phyloP scores from a whole-genome alignment of 1,284 basidiomycete species.

The Pterula multifida region DNA sequence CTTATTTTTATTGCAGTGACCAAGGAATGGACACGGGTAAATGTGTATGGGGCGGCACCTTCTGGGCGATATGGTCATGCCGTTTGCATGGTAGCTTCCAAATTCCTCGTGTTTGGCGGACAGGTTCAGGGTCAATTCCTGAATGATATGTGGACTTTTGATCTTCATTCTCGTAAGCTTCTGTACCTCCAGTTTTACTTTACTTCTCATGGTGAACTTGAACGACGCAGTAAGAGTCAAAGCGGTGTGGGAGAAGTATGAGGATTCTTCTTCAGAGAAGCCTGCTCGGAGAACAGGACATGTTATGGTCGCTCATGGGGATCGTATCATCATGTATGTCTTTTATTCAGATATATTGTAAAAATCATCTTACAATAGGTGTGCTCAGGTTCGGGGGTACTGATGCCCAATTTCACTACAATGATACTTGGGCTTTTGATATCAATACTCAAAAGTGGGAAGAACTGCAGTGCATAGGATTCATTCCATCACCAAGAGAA shows the following conservation, averaged over 20 bases:
- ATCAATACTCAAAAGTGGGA: conserved; percentile 76
- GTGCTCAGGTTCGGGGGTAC: conserved; percentile 93
- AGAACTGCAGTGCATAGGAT: conserved; percentile 94
- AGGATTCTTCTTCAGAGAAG: conserved; percentile 47
- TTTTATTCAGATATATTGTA: too few relatives aligned
- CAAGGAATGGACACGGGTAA: conserved; percentile 89
- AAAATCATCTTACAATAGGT: conserved; percentile 10
- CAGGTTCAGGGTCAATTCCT: conserved; percentile 95
- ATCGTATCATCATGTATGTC: conserved; percentile 77
- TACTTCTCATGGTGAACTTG: conserved; percentile 6
- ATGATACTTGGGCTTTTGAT: conserved; percentile 98
- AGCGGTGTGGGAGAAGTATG: conserved; percentile 70
- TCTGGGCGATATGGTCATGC: conserved; percentile 94
- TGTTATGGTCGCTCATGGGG: conserved; percentile 76
- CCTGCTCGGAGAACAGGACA: conserved; percentile 92
- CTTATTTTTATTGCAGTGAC: conserved; percentile 38
- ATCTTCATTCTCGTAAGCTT: conserved; percentile 80
- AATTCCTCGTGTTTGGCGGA: conserved; percentile 93
- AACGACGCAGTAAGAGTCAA: conserved; percentile 46
- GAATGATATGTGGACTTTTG: conserved; percentile 95
- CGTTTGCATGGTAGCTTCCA: conserved; percentile 84
- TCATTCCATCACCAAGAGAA: conserved; percentile 92
- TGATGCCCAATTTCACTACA: conserved; percentile 97
- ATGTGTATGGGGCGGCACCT: conserved; percentile 65
- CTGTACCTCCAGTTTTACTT: conserved; percentile 2